Evolutionary conservation across 805 yeast genomes (phyloP).

Genomic region (Suhomyces tanzawaensis): DNA sequence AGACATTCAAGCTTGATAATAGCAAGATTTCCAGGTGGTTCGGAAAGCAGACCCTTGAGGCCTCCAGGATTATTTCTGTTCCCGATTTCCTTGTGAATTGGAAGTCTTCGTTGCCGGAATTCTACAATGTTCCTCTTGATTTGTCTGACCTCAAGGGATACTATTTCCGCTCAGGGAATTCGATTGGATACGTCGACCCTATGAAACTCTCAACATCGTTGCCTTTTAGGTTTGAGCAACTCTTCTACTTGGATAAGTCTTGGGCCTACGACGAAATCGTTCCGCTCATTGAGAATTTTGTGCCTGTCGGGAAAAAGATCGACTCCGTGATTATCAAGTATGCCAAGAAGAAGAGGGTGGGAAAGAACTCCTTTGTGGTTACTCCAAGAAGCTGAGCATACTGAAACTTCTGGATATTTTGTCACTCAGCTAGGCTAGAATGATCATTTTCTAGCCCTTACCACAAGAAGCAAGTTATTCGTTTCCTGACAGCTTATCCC

Average conservation of each 20-base stretch:
- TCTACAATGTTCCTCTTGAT: slow-evolving; percentile 59
- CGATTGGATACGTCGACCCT: slow-evolving; percentile 54
- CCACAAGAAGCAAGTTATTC: too few relatives aligned
- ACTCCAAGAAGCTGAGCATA: slow-evolving; percentile 12
- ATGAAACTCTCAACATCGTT: slow-evolving; percentile 39
- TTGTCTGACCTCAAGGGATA: slow-evolving; percentile 53
- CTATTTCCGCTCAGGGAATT: slow-evolving; percentile 47
- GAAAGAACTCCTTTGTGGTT: slow-evolving; percentile 28
- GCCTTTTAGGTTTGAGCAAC: slow-evolving; percentile 12
- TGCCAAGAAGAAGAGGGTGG: slow-evolving; percentile 34
- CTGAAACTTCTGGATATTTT: too few relatives aligned
- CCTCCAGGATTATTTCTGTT: slow-evolving; percentile 15
- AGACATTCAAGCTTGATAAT: slow-evolving; percentile 40
- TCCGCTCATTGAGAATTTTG: slow-evolving; percentile 29
- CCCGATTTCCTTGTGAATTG: slow-evolving; percentile 64
- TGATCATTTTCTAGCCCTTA: too few relatives aligned
- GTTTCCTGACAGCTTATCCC: too few relatives aligned
- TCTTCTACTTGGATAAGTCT: slow-evolving; percentile 28
- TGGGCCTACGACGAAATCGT: slow-evolving; percentile 43
- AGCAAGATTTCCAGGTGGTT: slow-evolving; percentile 54
- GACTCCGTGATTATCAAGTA: slow-evolving; percentile 38
- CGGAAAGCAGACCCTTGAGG: slow-evolving; percentile 52
- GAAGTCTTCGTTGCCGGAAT: slow-evolving; percentile 61
- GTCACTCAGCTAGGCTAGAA: too few relatives aligned
- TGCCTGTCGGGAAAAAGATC: slow-evolving; percentile 36